Base-by-base conservation (phyloP, 129 eudicot genomes). In the Lactuca sativa region DNA sequence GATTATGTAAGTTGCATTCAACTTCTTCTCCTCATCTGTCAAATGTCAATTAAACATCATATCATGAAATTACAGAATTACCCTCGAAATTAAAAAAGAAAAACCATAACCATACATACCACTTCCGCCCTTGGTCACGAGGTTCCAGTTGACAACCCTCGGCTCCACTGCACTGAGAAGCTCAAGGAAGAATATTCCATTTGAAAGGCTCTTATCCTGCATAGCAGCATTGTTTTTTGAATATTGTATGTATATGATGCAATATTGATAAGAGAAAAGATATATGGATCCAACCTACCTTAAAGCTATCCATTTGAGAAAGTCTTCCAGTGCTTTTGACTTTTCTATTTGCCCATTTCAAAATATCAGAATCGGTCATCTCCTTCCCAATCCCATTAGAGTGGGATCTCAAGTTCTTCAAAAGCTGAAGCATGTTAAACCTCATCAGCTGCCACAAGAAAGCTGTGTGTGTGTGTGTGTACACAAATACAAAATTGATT, bases 371-470 rank as follows among this genome's bases (percentile, higher is more conserved):
- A 53, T 92, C 98, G 5, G 81, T 79, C 38, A 89, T 77, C 83
- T 86, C 98, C 91, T 86, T 92, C 54, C 96, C 96, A 31, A 25
- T 25, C 30, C 80, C 88, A 66, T 82, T 38, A 38, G 82, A 86
- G 9, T 84, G 96, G 58, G 96, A 86, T 78, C 95, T 85, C 67
- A 92, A 73, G 60, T 92, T 86, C 83, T 86, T 92, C 74, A 92
- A 64, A 33, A 89, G 92, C 70, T 92, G 98, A 72, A 92, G 96
- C 91, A 92, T 92, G 59, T 85, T 86, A 66, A 84, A 89, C 75
- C 96, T 85, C 98, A 92, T 92, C 82, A 92, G 81, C 77, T 92
- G 98, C 98, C 98, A 92, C 59, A 92, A 81, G 85, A 86, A 85
- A 48, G 98, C 96, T 92, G 87, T 77, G 75, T 25, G 21, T 18